Evolutionary conservation across 2,329 filamentous ascomycete genomes (phyloP), one percentile per base, ranked within the genome.

Genomic region (Ascochyta lentis): DNA sequence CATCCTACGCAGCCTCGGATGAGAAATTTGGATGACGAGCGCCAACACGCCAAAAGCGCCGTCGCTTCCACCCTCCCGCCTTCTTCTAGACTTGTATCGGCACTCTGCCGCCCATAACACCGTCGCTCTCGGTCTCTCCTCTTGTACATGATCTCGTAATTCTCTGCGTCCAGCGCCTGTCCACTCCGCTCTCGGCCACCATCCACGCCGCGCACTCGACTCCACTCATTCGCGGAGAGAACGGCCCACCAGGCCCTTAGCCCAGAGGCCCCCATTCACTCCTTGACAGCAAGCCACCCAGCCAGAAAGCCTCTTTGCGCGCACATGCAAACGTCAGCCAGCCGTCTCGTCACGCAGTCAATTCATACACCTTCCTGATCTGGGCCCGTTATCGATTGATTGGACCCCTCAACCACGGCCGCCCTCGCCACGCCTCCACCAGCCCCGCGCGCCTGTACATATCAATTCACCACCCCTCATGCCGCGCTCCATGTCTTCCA

Each of bases 271-370:
- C 45, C 42, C 39, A 41, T 38, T 58, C 50, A 47, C 46, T 53
- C 46, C 41, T 50, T 49, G 46, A 54, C 46, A 46, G 37, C 43
- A 53, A 55, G 37, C 50, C 58, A 53, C 45, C 60, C 63, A 68
- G 48, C 61, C 61, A 64, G 53, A 60, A 29, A 52, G 44, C 35
- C 54, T 50, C 48, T 37, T 65, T 56, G 44, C 23, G 58, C 47
- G 56, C 66, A 67, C 60, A 61, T 66, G 65, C 63, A 50, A 59
- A 49, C 27, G 39, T 48, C 49, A 58, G 41, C 64, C 64, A 66
- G 64, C 61, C 58, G 54, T 44, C 37, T 55, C 43, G 48, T 47
- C 48, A 49, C 42, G 46, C 52, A 39, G 43, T 33, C 40, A 51
- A 23, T 44, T 52, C 51, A 38, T 41, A 55, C 37, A 59, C 60